phyloP scores from a whole-genome alignment of 2,329 filamentous ascomycete genomes.

The Claviceps sp. region DNA sequence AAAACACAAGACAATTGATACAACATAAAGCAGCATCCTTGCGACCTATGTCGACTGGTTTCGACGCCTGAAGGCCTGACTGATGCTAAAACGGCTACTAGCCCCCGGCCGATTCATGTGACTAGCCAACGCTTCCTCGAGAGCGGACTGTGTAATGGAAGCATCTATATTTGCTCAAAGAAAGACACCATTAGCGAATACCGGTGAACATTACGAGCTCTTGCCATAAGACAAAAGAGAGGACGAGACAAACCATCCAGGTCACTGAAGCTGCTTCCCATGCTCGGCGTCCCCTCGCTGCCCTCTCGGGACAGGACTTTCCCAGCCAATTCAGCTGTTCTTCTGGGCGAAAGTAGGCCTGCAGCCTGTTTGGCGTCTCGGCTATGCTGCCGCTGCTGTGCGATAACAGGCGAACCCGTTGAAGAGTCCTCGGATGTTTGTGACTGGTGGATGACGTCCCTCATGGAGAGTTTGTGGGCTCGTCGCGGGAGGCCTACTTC shows the following conservation, averaged over 20 bases:
- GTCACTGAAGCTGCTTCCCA: conserved; percentile 79
- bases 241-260: conserved; percentile 47
- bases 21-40: neutral
- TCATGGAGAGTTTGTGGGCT: conserved; percentile 16
- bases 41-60: conserved; percentile 27
- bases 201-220: neutral
- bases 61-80: conserved; percentile 50
- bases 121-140: conserved; percentile 63
- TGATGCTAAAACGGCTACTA: conserved; percentile 49
- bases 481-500: conserved; percentile 20
- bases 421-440: conserved; percentile 52
- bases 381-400: conserved; percentile 17
- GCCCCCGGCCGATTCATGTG: conserved; percentile 24
- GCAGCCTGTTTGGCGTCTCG: conserved; percentile 19
- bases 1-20: neutral
- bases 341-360: conserved; percentile 43
- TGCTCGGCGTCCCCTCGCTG: conserved; percentile 63
- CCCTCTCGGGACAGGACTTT: conserved; percentile 47
- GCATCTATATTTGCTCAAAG: conserved; percentile 39
- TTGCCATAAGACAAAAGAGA: neutral
- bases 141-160: conserved; percentile 65
- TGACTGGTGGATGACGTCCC: conserved; percentile 29
- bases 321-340: conserved; percentile 43
- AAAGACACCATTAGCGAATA: neutral
- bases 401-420: conserved; percentile 31